These are phyloP conservation scores for Nicotiana obtusifolia DNA, from an alignment of 257 asterid genomes.

Conservation along the genomic window DNA sequence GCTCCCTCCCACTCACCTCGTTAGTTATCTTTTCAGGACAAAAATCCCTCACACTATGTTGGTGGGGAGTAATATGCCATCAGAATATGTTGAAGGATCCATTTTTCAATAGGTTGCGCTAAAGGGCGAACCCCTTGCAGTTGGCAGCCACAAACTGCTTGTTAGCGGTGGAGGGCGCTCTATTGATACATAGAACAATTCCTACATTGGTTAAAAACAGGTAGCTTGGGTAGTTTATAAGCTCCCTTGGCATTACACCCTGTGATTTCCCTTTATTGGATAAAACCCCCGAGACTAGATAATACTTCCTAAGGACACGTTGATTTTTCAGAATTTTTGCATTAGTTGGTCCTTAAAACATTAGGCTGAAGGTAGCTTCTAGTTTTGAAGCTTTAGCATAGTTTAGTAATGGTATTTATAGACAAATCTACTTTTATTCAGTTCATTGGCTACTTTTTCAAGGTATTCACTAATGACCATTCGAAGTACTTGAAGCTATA, in stretches of 20 bases:
- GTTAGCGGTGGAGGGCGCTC: not conserved
- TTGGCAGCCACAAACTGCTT: not conserved
- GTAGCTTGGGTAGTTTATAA: not conserved
- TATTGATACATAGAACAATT: not conserved
- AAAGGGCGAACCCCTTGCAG: not conserved
- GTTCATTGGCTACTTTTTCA: not conserved
- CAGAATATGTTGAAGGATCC: not conserved
- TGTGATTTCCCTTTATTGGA: not conserved
- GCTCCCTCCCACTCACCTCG: slow-evolving; percentile 3
- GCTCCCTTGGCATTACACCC: not conserved
- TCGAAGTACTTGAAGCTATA: not conserved
- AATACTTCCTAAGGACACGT: not conserved
- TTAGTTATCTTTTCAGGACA: not conserved
- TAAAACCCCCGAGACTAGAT: not conserved
- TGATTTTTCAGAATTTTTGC: too few species aligned
- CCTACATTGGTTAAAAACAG: not conserved
- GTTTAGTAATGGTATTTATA: not conserved
- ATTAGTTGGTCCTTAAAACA: not conserved
- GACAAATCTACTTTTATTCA: not conserved
- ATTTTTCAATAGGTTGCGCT: not conserved
- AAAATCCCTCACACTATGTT: not conserved
- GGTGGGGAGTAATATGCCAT: not conserved
- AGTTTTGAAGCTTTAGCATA: not conserved
- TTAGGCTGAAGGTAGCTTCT: not conserved
- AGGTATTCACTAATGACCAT: not conserved